phyloP scores from a whole-genome alignment of 495 filamentous ascomycete species.

The Tuber melanosporum region DNA sequence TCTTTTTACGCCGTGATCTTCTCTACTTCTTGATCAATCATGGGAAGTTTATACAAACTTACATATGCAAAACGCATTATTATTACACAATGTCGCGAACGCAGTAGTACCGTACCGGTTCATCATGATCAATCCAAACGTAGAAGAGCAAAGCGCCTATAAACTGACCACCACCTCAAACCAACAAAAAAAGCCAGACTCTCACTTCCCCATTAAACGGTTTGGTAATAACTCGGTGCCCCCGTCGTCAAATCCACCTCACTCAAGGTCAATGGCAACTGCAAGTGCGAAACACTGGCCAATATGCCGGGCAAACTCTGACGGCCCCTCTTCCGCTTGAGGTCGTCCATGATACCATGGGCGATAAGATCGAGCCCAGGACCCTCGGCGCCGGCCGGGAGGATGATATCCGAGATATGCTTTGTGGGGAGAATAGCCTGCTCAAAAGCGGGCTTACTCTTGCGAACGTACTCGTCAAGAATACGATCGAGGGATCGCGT shows the following conservation, averaged over 20 bases:
- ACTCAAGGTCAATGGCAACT: slow-evolving; percentile 22
- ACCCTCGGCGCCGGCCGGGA: slow-evolving; percentile 30
- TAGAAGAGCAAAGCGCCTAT: neutral
- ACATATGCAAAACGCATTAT: neutral
- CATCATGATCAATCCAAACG: slow-evolving; percentile 4
- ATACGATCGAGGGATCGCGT: slow-evolving; percentile 24
- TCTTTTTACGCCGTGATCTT: neutral
- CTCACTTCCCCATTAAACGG: slow-evolving; percentile 12
- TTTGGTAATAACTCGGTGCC: slow-evolving; percentile 31
- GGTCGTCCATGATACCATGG: slow-evolving; percentile 37
- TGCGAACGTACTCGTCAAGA: slow-evolving; percentile 37
- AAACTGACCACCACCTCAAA: neutral
- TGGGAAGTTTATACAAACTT: neutral
- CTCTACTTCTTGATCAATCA: neutral
- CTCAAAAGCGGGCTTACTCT: slow-evolving; percentile 37
- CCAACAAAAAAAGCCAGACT: neutral
- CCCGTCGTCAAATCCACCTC: slow-evolving; percentile 32
- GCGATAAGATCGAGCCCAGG: slow-evolving; percentile 39
- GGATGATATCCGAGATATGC: slow-evolving; percentile 35
- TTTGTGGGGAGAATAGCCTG: slow-evolving; percentile 36
- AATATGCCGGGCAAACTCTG: slow-evolving; percentile 8
- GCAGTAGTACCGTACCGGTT: neutral
- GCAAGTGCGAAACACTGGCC: neutral
- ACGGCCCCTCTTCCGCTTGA: slow-evolving; percentile 29
- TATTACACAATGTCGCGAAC: neutral